Percentiles rank a stretch among this genome's conserved stretches.
These are phyloP conservation scores for Ceratocystis lukuohia DNA, from an alignment of 2,329 filamentous ascomycete genomes.

Conservation along the genomic window DNA sequence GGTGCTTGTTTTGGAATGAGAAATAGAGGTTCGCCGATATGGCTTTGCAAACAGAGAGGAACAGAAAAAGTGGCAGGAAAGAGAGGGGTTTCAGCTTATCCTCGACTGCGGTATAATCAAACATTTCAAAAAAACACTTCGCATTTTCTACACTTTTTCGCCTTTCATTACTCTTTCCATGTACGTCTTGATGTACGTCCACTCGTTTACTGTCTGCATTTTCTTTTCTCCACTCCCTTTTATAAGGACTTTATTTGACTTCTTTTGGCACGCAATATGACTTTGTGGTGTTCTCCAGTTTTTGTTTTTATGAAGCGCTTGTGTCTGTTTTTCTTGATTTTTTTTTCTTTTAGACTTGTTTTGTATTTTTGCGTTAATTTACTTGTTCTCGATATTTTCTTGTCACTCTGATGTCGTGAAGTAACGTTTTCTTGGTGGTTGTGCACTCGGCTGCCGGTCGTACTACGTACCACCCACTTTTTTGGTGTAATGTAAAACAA, in stretches of 20 bases:
- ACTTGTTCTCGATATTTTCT: not conserved
- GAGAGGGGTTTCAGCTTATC: slow-evolving; percentile 6
- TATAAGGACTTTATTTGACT: slow-evolving; percentile 3
- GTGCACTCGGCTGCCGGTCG: not conserved
- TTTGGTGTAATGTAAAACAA: not conserved
- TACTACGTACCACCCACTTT: not conserved
- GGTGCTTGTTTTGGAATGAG: slow-evolving; percentile 9
- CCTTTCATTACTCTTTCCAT: not conserved
- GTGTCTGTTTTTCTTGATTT: not conserved
- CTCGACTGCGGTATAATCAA: slow-evolving; percentile 5
- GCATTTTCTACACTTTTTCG: not conserved
- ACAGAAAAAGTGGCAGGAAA: not conserved
- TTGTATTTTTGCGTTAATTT: not conserved
- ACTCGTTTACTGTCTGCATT: slow-evolving; percentile 6
- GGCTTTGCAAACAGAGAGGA: slow-evolving; percentile 1
- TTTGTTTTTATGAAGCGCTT: not conserved
- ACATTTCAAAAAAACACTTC: not conserved
- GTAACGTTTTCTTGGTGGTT: not conserved
- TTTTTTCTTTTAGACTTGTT: not conserved
- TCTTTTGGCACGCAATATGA: not conserved
- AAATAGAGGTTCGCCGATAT: not conserved
- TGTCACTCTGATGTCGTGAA: not conserved
- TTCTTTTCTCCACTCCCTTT: slow-evolving; percentile 10
- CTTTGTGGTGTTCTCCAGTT: not conserved
- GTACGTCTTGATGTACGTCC: not conserved